Percentiles rank a stretch among this genome's conserved stretches.
Evolutionary conservation across 805 yeast genomes (phyloP).

Genomic region (Cyberlindnera meyerae): DNA sequence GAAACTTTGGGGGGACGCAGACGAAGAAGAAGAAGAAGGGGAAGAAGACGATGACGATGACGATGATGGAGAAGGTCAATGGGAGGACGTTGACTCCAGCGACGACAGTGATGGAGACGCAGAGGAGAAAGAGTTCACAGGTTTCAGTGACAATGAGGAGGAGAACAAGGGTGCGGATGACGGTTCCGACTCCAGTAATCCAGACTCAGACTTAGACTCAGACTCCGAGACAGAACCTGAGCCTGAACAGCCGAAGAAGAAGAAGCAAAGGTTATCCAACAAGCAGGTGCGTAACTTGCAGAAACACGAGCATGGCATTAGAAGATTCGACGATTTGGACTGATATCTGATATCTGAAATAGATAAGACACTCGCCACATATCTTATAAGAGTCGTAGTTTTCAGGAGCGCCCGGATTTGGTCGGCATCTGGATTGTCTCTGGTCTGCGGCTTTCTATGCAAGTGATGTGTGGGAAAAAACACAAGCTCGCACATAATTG

Average conservation of each 20-base stretch:
- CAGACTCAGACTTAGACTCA: conserved; percentile 14
- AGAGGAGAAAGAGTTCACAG: conserved; percentile 12
- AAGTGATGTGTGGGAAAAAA: neutral
- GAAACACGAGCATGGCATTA: conserved; percentile 58
- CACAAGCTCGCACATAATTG: neutral
- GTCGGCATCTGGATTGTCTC: neutral
- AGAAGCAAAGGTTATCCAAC: conserved; percentile 32
- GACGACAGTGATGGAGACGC: conserved; percentile 31
- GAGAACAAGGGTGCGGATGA: neutral
- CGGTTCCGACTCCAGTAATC: conserved; percentile 6
- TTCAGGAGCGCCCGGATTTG: too few relatives aligned
- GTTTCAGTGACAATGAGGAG: conserved; percentile 8
- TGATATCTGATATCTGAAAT: too few relatives aligned
- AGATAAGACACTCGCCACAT: too few relatives aligned
- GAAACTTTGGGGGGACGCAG: conserved; percentile 62
- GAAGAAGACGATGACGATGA: conserved; percentile 16
- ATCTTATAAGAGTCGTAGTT: too few relatives aligned
- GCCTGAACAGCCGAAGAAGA: conserved; percentile 18
- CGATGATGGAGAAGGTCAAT: conserved; percentile 3
- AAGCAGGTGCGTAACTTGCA: conserved; percentile 46
- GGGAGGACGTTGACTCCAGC: conserved; percentile 48
- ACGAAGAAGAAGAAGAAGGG: conserved; percentile 29
- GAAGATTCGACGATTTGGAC: conserved; percentile 56
- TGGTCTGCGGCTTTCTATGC: neutral
- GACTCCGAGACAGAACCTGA: conserved; percentile 14